Evolutionary conservation across 345 rosid genomes (phyloP).

Genomic region (Schrenkiella parvula): DNA sequence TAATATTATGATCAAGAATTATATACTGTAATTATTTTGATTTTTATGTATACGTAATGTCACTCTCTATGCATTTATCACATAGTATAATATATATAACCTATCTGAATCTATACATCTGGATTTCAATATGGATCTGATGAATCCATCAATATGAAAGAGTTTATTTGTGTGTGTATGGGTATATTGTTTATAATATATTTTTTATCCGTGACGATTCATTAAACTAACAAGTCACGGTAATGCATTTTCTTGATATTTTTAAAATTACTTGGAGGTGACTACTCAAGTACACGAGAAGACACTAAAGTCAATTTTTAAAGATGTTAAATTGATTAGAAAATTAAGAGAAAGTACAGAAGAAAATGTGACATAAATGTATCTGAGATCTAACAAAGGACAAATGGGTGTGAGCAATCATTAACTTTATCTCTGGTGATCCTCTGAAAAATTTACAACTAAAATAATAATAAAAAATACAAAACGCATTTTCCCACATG

Average conservation of each 20-base stretch:
- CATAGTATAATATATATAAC: neutral
- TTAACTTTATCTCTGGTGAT: slow-evolving; percentile 19
- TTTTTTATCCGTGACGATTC: neutral
- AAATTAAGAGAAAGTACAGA: slow-evolving; percentile 21
- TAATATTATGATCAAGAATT: neutral
- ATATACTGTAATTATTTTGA: neutral
- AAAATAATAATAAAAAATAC: neutral
- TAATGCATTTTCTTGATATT: neutral
- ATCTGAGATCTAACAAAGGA: slow-evolving; percentile 31
- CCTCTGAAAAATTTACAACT: neutral
- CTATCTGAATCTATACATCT: neutral
- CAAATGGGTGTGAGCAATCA: slow-evolving; percentile 33
- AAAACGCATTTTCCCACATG: slow-evolving; percentile 27
- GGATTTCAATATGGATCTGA: neutral
- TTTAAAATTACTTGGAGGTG: slow-evolving; percentile 17
- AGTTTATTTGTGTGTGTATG: neutral
- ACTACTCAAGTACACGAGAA: slow-evolving; percentile 23
- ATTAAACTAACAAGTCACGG: neutral
- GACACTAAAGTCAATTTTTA: slow-evolving; percentile 1
- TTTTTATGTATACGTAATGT: neutral
- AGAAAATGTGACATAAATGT: slow-evolving; percentile 11
- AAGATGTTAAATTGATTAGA: neutral
- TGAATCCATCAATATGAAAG: neutral
- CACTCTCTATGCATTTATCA: neutral
- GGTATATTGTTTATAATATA: neutral